Evolutionary conservation across 192 early-diverging fungal species (phyloP).

Genomic region (Backusella macrospora): DNA sequence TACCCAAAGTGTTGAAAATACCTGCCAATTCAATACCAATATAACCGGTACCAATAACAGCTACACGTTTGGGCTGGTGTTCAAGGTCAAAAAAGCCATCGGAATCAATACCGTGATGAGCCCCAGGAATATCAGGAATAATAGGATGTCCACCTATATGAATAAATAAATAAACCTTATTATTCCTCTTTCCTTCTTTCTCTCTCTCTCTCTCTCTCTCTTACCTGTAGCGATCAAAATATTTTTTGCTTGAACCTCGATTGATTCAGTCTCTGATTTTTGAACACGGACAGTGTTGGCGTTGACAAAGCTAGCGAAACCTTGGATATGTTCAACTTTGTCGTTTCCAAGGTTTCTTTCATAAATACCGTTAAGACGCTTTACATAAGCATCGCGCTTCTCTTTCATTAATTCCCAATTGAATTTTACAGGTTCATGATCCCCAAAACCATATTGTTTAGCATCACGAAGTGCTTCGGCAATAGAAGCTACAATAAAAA

Average conservation of each 20-base stretch:
- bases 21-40: conserved; percentile 97
- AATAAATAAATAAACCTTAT: not conserved
- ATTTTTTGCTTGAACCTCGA: conserved; percentile 70
- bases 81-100: conserved; percentile 97
- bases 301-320: conserved; percentile 84
- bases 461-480: conserved; percentile 89
- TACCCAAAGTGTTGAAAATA: conserved; percentile 88
- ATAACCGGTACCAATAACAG: conserved; percentile 89
- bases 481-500: conserved; percentile 64
- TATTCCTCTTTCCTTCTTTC: not conserved
- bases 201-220: not conserved
- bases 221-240: conserved; percentile 90
- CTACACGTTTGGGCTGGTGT: conserved; percentile 88
- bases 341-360: conserved; percentile 88
- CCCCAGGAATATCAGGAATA: conserved; percentile 78
- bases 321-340: conserved; percentile 79
- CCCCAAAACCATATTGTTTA: conserved; percentile 86
- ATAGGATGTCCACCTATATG: conserved; percentile 64
- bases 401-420: conserved; percentile 83
- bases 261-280: conserved; percentile 34
- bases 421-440: conserved; percentile 57
- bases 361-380: conserved; percentile 97
- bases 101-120: conserved; percentile 85
- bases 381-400: conserved; percentile 95
- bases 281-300: conserved; percentile 67